These are phyloP conservation scores for Croton setiger DNA, from an alignment of 441 rosid genomes.

Conservation along the genomic window DNA sequence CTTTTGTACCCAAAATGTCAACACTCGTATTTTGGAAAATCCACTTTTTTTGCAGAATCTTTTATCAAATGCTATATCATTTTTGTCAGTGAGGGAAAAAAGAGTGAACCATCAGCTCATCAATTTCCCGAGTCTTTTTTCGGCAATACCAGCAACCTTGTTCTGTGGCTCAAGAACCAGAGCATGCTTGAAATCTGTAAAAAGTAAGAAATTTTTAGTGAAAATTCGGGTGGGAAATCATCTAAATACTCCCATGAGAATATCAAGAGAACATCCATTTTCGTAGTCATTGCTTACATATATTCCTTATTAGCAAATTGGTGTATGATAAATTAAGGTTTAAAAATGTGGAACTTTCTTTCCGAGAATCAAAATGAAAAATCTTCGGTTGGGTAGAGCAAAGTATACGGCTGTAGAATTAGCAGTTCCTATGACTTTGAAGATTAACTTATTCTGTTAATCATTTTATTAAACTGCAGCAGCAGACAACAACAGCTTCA, in stretches of 20 bases:
- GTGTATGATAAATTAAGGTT: not conserved
- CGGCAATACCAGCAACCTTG: constrained; percentile 62
- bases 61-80: constrained; percentile 6
- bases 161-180: constrained; percentile 89
- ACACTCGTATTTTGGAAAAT: not conserved
- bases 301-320: not conserved
- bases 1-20: not conserved
- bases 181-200: constrained; percentile 84
- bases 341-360: not conserved
- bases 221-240: not conserved
- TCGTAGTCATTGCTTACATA: not conserved
- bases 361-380: not conserved
- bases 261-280: not conserved
- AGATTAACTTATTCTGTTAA: not conserved
- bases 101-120: constrained; percentile 35
- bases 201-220: not conserved
- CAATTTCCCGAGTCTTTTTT: constrained; percentile 60
- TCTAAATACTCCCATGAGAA: not conserved
- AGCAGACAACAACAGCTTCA: not conserved
- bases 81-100: not conserved
- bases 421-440: not conserved
- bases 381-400: not conserved
- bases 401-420: not conserved
- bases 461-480: not conserved
- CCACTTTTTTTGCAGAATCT: constrained; percentile 4